phyloP scores from a whole-genome alignment of 169 alveolate species.

The Plasmodium gonderi region DNA sequence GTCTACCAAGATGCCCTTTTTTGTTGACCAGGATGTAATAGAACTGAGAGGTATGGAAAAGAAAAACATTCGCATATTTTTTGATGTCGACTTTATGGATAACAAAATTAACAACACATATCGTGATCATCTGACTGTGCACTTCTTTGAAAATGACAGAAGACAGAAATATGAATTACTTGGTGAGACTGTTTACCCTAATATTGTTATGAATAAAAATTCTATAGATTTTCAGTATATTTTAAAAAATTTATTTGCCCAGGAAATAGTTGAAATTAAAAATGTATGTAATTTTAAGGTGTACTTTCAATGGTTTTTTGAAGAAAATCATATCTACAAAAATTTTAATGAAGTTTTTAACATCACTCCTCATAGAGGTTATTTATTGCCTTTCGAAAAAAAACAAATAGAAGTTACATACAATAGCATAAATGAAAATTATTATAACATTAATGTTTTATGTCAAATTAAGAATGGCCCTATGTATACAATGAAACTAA shows the following conservation, averaged over 20 bases:
- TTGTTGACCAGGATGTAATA: constrained; percentile 29
- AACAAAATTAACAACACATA: constrained; percentile 34
- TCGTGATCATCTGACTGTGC: constrained; percentile 33
- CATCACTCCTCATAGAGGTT: constrained; percentile 30
- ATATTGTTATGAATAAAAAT: constrained; percentile 49
- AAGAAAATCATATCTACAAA: constrained; percentile 33
- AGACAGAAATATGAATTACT: constrained; percentile 64
- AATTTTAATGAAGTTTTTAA: constrained; percentile 42
- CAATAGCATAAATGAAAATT: constrained; percentile 61
- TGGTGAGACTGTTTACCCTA: constrained; percentile 61
- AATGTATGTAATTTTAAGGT: constrained; percentile 60
- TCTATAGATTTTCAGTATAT: constrained; percentile 66
- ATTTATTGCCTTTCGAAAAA: constrained; percentile 45
- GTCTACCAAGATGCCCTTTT: constrained; percentile 51
- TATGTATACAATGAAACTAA: constrained; percentile 33
- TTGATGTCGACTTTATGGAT: constrained; percentile 61
- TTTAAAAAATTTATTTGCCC: constrained; percentile 66
- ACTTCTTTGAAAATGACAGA: constrained; percentile 50
- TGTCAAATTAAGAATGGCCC: constrained; percentile 66
- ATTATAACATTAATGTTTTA: constrained; percentile 37
- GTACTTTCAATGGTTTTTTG: constrained; percentile 70
- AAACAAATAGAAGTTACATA: constrained; percentile 49
- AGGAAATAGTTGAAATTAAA: constrained; percentile 58
- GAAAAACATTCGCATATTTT: constrained; percentile 27
- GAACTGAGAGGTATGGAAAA: constrained; percentile 43